phyloP scores from a whole-genome alignment of 106 monocot species.

The Phalaenopsis equestris region DNA sequence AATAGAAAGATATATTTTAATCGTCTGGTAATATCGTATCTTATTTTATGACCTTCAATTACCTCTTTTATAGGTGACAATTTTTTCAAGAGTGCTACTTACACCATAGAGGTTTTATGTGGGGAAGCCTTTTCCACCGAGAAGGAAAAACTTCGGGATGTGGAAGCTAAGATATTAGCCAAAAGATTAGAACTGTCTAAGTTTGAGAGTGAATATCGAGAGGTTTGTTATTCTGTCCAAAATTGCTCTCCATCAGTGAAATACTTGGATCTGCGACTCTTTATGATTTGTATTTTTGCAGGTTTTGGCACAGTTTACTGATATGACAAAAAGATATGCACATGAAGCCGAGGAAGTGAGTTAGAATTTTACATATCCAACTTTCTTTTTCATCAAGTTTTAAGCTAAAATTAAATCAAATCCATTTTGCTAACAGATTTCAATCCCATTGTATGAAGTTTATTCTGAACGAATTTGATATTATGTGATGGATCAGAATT shows the following conservation, averaged over 20 bases:
- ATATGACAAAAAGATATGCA: slow-evolving; percentile 88
- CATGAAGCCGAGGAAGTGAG: slow-evolving; percentile 85
- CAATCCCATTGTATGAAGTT: neutral
- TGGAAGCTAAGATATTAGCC: slow-evolving; percentile 69
- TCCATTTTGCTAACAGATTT: neutral
- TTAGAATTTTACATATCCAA: slow-evolving; percentile 1
- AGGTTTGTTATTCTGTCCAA: slow-evolving; percentile 32
- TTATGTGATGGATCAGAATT: neutral
- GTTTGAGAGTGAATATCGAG: slow-evolving; percentile 89
- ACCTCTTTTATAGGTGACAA: slow-evolving; percentile 63
- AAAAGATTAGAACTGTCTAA: slow-evolving; percentile 89
- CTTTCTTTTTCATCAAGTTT: neutral
- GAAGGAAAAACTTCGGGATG: slow-evolving; percentile 63
- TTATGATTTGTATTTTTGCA: slow-evolving; percentile 8
- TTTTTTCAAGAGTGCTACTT: slow-evolving; percentile 80
- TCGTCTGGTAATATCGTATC: neutral
- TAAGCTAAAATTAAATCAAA: neutral
- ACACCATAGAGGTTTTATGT: slow-evolving; percentile 78
- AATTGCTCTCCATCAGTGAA: neutral
- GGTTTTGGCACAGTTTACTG: slow-evolving; percentile 87
- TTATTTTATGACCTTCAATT: slow-evolving; percentile 1
- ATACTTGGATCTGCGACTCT: neutral
- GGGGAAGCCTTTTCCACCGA: slow-evolving; percentile 68
- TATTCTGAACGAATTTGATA: neutral
- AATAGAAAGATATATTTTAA: neutral